A percentile compares a stretch with the other conserved stretches of the same genome.
phyloP scores from a whole-genome alignment of 2,329 filamentous ascomycete species.

The Trichoderma gracile region DNA sequence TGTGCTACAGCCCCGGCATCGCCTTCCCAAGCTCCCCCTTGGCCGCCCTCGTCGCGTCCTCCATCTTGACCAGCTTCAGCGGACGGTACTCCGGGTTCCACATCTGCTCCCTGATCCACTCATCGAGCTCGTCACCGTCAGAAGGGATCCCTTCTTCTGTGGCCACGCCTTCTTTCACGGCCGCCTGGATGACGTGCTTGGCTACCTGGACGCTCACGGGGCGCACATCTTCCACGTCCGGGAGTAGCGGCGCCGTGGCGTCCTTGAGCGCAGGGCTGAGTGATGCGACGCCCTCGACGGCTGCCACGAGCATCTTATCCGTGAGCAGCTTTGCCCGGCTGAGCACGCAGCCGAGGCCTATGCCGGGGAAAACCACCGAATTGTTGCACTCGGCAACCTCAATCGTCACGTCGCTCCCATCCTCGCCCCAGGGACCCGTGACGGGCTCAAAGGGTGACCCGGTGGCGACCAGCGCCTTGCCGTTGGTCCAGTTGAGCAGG shows the following conservation, averaged over 20 bases:
- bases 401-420: slow-evolving; percentile 48
- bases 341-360: slow-evolving; percentile 77
- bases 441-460: slow-evolving; percentile 81
- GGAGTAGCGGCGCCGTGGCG: slow-evolving; percentile 66
- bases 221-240: slow-evolving; percentile 72
- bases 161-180: slow-evolving; percentile 68
- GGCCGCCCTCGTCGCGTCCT: slow-evolving; percentile 57
- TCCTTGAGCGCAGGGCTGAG: slow-evolving; percentile 69
- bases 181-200: slow-evolving; percentile 69
- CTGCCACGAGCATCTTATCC: slow-evolving; percentile 79
- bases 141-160: slow-evolving; percentile 65
- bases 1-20: slow-evolving; percentile 30
- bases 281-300: slow-evolving; percentile 69
- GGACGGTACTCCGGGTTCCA: slow-evolving; percentile 72
- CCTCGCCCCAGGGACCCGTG: slow-evolving; percentile 55
- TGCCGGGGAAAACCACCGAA: slow-evolving; percentile 80
- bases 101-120: slow-evolving; percentile 79
- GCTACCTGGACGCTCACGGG: slow-evolving; percentile 78
- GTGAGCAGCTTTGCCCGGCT: slow-evolving; percentile 66
- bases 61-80: slow-evolving; percentile 56
- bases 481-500: slow-evolving; percentile 74
- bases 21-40: slow-evolving; percentile 42
- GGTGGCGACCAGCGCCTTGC: slow-evolving; percentile 76
- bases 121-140: slow-evolving; percentile 57
- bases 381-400: slow-evolving; percentile 83